A percentile compares a stretch with the other conserved stretches of the same genome.
phyloP scores from a whole-genome alignment of 352 stramenopile species.

The Thalassiosira livingstoniorum region DNA sequence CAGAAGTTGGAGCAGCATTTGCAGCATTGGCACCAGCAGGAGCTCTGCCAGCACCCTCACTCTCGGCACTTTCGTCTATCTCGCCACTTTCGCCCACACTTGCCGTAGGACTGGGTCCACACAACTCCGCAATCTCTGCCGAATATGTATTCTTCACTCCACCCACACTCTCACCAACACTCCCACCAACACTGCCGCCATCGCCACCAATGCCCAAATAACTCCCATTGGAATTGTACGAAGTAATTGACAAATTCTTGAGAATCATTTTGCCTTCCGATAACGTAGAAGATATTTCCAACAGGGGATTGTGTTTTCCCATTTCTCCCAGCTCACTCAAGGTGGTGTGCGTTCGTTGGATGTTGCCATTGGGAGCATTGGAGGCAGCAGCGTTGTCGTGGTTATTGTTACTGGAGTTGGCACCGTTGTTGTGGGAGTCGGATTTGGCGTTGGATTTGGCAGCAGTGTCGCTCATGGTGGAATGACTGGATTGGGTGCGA shows the following conservation, averaged over 20 bases:
- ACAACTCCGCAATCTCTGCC: constrained; percentile 59
- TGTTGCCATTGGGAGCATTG: too few species aligned
- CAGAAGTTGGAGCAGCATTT: too few species aligned
- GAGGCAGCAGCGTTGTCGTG: too few species aligned
- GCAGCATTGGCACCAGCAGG: too few species aligned
- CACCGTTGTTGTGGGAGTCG: too few species aligned
- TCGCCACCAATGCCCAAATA: too few species aligned
- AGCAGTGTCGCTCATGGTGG: constrained; percentile 3
- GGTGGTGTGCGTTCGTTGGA: neutral
- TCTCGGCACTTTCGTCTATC: neutral
- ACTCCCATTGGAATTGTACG: constrained; percentile 4
- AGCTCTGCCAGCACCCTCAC: too few species aligned
- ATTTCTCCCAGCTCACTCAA: constrained; percentile 6
- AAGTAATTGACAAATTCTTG: constrained; percentile 58
- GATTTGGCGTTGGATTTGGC: too few species aligned
- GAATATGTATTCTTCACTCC: constrained; percentile 46
- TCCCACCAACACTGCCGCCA: too few species aligned
- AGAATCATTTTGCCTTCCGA: constrained; percentile 60
- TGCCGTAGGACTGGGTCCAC: constrained; percentile 36
- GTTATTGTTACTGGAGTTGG: too few species aligned
- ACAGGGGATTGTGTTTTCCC: neutral
- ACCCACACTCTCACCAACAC: too few species aligned
- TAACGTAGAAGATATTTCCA: constrained; percentile 46
- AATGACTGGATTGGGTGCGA: constrained; percentile 40
- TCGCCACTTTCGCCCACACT: constrained; percentile 1